Evolutionary conservation across 2,329 filamentous ascomycete species (phyloP).

Genomic region (Neofusicoccum cordaticola): DNA sequence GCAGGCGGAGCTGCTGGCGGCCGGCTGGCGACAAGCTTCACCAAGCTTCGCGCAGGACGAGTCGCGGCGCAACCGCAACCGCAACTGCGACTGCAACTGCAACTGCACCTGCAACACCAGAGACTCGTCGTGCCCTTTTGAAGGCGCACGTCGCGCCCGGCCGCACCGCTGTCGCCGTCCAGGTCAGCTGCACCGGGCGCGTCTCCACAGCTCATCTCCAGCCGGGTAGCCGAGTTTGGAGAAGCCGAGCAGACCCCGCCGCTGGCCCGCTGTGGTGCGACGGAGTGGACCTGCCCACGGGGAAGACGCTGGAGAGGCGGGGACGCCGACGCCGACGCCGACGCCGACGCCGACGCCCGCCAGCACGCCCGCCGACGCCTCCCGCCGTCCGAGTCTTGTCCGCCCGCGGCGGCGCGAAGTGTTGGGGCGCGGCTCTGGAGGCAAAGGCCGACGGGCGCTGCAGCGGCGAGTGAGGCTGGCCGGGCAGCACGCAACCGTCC

Average conservation of each 20-base stretch:
- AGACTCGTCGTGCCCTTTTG: not conserved
- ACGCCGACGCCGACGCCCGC: too few species aligned
- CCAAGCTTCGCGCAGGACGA: not conserved
- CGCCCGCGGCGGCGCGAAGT: not conserved
- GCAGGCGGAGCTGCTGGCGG: not conserved
- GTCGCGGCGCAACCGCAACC: not conserved
- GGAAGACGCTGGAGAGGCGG: not conserved
- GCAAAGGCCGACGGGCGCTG: not conserved
- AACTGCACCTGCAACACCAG: not conserved
- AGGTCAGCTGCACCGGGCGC: too few species aligned
- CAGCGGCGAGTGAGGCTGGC: too few species aligned
- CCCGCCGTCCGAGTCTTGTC: not conserved
- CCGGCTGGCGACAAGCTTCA: not conserved
- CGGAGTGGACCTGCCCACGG: not conserved
- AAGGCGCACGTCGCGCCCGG: not conserved
- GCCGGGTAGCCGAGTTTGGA: not conserved
- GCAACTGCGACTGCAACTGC: too few species aligned
- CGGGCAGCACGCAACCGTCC: too few species aligned
- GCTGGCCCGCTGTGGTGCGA: not conserved
- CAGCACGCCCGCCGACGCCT: too few species aligned
- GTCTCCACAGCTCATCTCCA: not conserved
- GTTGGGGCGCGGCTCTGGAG: too few species aligned
- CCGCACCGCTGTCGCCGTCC: too few species aligned
- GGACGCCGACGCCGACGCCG: not conserved
- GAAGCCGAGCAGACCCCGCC: not conserved